phyloP scores from a whole-genome alignment of 2,329 filamentous ascomycete species.

The Westerdykella aurantiaca region DNA sequence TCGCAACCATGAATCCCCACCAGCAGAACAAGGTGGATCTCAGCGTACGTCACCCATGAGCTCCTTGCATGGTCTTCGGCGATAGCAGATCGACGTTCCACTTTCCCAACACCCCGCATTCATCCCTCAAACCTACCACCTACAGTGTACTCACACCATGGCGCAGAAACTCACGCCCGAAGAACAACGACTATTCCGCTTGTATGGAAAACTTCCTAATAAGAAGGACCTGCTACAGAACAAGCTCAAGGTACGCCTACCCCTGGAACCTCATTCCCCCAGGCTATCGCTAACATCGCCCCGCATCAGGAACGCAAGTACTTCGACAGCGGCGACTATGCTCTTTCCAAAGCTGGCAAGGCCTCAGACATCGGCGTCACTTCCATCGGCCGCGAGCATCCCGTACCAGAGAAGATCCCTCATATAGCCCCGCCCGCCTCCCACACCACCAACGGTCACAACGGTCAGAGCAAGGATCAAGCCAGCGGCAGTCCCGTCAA shows the following conservation, averaged over 20 bases:
- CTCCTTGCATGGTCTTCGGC: slow-evolving; percentile 11
- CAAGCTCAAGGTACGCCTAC: slow-evolving; percentile 70
- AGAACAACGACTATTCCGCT: slow-evolving; percentile 91
- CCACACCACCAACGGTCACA: slow-evolving; percentile 39
- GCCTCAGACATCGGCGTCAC: slow-evolving; percentile 90
- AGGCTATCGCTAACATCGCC: slow-evolving; percentile 2
- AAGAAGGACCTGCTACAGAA: slow-evolving; percentile 96
- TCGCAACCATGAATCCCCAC: slow-evolving; percentile 74
- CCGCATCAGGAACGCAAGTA: slow-evolving; percentile 73
- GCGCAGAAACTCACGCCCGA: slow-evolving; percentile 80
- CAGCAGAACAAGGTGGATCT: slow-evolving; percentile 99
- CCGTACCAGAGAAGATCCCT: slow-evolving; percentile 89
- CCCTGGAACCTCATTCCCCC: not conserved
- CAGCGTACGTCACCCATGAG: slow-evolving; percentile 59
- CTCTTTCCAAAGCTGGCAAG: slow-evolving; percentile 95
- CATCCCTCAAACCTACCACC: not conserved
- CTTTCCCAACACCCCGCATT: not conserved
- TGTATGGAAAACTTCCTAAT: slow-evolving; percentile 96
- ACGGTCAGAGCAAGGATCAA: slow-evolving; percentile 39
- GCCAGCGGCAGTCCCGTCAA: slow-evolving; percentile 76
- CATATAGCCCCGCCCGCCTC: slow-evolving; percentile 67
- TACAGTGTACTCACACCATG: slow-evolving; percentile 14
- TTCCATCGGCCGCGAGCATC: slow-evolving; percentile 89
- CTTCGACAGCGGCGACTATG: slow-evolving; percentile 95
- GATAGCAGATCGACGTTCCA: slow-evolving; percentile 4